Evolutionary conservation across 148 eudicot species (phyloP).

Genomic region (Chenopodium quinoa): DNA sequence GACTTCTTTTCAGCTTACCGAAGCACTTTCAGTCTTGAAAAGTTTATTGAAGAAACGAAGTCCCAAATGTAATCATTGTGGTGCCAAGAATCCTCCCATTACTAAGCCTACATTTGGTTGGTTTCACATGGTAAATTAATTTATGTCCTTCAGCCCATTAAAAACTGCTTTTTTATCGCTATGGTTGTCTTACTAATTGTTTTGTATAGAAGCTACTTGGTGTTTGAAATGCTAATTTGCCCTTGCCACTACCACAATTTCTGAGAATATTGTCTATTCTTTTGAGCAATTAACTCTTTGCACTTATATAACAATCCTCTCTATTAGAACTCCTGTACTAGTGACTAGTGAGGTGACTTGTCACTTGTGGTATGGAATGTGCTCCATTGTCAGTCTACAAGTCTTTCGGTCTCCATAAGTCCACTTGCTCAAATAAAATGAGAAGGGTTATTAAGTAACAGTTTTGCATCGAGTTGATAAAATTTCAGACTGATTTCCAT

Average conservation of each 20-base stretch:
- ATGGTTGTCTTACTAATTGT: not conserved
- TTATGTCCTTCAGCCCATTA: not conserved
- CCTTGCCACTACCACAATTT: not conserved
- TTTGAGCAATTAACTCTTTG: not conserved
- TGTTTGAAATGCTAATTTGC: not conserved
- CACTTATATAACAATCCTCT: not conserved
- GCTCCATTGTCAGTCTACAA: not conserved
- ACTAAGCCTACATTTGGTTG: slow-evolving; percentile 82
- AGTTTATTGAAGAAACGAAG: slow-evolving; percentile 43
- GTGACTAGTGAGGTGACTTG: not conserved
- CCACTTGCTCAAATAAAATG: not conserved
- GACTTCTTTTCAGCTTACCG: slow-evolving; percentile 78
- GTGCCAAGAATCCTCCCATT: slow-evolving; percentile 50
- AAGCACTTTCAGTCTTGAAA: slow-evolving; percentile 56
- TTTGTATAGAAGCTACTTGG: not conserved
- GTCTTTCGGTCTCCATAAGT: not conserved
- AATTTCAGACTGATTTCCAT: not conserved
- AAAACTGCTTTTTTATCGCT: not conserved
- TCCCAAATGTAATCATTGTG: slow-evolving; percentile 45
- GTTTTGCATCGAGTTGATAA: not conserved
- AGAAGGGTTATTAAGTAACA: not conserved
- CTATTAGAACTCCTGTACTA: not conserved
- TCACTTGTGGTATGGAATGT: not conserved
- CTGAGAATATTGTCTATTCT: not conserved
- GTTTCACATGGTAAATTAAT: slow-evolving; percentile 68